Evolutionary conservation across 306 rosid species (phyloP), one percentile per base, ranked within the genome.

Genomic region (Elaeagnus macrophylla): DNA sequence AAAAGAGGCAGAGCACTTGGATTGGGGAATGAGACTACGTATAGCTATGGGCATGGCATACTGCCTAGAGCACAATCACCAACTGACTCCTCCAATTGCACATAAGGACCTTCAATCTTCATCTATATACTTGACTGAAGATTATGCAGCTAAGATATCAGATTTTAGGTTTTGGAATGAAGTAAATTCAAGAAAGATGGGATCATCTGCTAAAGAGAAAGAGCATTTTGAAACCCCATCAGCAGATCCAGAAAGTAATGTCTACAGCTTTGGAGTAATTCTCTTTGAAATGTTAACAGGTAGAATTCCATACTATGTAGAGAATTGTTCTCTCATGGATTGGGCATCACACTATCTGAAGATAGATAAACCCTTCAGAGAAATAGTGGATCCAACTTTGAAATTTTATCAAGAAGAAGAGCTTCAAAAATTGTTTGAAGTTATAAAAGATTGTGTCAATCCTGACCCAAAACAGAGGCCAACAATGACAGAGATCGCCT

Each of bases 11-110:
- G 97, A 84, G 62, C 86, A 84, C 48, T 70, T 86, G 71, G 93
- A 91, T 66, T 84, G 97, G 96, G 78, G 60, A 73, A 91, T 66
- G 81, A 75, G 93, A 77, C 42, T 65, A 53, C 69, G 97, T 42
- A 75, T 86, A 78, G 95, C 95, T 1, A 86, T 91, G 97, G 97
- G 96, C 53, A 72, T 84, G 76, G 88, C 93, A 32, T 91, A 83
- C 65, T 86, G 95, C 61, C 72, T 91, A n/a, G 94, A 91, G 56
- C 78, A 91, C 64, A 68, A 86, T 71, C 97, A 86, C 78, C 72
- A 80, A 45, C 75, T 82, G 58, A 70, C 67, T 54, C 96, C 95
- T 53, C 93, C 96, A 8, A 61, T 78, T 55, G 41, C 58, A 16
- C 84, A 72, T 36, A 68, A 62, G 64, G 77, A 75, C 73, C 75